phyloP scores from a whole-genome alignment of 2,329 filamentous ascomycete genomes.

The Lachnellula cervina region DNA sequence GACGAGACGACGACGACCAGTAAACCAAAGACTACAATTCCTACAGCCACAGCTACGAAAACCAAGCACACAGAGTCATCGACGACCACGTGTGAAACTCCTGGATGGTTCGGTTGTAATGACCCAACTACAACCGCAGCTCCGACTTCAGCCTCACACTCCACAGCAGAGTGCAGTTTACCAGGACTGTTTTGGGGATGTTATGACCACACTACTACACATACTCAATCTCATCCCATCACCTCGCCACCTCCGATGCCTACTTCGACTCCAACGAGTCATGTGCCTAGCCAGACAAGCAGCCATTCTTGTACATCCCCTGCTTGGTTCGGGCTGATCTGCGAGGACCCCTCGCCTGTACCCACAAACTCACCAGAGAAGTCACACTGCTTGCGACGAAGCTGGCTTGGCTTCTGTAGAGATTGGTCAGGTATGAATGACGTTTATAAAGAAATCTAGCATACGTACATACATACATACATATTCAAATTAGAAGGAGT shows the following conservation, averaged over 20 bases:
- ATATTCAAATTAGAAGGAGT: slow-evolving; percentile 6
- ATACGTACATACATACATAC: slow-evolving; percentile 21
- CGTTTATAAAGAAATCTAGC: slow-evolving; percentile 26
- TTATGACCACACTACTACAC: slow-evolving; percentile 35
- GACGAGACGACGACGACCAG: slow-evolving; percentile 42
- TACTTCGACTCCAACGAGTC: slow-evolving; percentile 13
- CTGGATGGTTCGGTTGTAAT: slow-evolving; percentile 44
- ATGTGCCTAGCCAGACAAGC: slow-evolving; percentile 23
- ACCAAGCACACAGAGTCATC: slow-evolving; percentile 22
- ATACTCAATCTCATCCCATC: slow-evolving; percentile 32
- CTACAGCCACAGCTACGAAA: slow-evolving; percentile 21
- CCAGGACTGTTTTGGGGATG: slow-evolving; percentile 59
- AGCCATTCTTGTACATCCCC: slow-evolving; percentile 23
- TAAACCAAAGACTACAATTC: slow-evolving; percentile 29
- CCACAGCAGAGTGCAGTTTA: slow-evolving; percentile 41
- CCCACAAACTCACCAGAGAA: slow-evolving; percentile 15
- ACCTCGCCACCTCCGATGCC: slow-evolving; percentile 32
- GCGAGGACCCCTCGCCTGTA: slow-evolving; percentile 25
- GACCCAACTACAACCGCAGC: slow-evolving; percentile 41
- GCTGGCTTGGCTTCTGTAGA: slow-evolving; percentile 26
- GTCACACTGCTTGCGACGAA: slow-evolving; percentile 22
- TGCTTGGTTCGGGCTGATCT: slow-evolving; percentile 29
- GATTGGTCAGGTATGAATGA: slow-evolving; percentile 17
- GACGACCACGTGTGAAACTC: slow-evolving; percentile 35
- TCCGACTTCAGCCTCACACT: slow-evolving; percentile 27